Percentiles rank a stretch among this genome's conserved stretches.
Evolutionary conservation across 495 filamentous ascomycete species (phyloP).

Genomic region (Amorphotheca resinae): DNA sequence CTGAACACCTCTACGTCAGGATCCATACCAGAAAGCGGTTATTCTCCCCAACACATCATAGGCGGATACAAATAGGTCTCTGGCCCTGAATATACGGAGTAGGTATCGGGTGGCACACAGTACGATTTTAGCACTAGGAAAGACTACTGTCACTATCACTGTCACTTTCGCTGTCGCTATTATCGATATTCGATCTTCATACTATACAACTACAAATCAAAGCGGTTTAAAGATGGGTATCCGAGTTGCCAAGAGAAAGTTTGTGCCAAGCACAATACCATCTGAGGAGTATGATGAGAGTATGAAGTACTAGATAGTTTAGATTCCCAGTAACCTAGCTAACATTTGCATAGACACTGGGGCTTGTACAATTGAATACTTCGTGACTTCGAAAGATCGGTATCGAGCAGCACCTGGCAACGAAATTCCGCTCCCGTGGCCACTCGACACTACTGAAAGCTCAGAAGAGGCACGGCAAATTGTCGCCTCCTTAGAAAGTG

Average conservation of each 20-base stretch:
- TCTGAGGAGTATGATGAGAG: not conserved
- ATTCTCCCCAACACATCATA: too few species aligned
- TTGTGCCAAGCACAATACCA: not conserved
- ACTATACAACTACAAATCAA: not conserved
- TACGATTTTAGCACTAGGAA: too few species aligned
- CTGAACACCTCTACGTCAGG: too few species aligned
- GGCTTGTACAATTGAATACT: not conserved
- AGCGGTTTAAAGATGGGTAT: not conserved
- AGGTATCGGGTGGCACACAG: too few species aligned
- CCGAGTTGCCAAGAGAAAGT: not conserved
- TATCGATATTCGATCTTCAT: too few species aligned
- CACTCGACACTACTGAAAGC: not conserved
- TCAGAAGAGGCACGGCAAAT: not conserved
- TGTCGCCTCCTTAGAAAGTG: not conserved
- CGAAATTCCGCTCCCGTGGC: not conserved
- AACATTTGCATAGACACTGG: not conserved
- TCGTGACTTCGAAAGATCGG: not conserved
- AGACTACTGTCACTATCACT: too few species aligned
- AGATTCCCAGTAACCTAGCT: not conserved
- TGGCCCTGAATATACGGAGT: too few species aligned
- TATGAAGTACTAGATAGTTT: not conserved
- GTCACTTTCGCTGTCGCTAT: too few species aligned
- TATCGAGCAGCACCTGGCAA: not conserved
- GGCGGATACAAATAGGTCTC: too few species aligned
- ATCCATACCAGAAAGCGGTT: too few species aligned